Base-by-base conservation (phyloP, 352 stramenopile species). In the Phytophthora colocasiae region DNA sequence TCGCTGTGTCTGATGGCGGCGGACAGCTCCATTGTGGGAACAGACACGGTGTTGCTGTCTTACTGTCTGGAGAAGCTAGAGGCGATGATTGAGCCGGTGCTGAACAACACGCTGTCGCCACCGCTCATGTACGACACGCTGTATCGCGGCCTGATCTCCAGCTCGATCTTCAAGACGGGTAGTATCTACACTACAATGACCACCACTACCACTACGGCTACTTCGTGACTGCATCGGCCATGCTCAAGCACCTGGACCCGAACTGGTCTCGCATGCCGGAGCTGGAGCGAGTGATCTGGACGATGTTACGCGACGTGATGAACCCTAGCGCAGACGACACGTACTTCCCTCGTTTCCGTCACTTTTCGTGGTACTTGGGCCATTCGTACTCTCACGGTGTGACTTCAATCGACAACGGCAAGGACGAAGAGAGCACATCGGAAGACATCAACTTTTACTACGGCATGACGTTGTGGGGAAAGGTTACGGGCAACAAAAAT, bases 161-260 rank as follows among this genome's bases (percentile, higher is more conserved):
- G 58, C 6, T 58, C 69, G 10, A 76, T 77, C 24, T 87, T 94
- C 57, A 76, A 66, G 8, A 80, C 71, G 14, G 75, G 75, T 4
- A 64, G 81, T 15, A 44, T 80, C 29, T 81, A 87, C 50, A 72
- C 72, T 94, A 94, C 73, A 94, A 94, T 60, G 86, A 94, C 58
- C 82, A 94, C 70, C 81, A 94, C 58, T 94, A 92, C 54, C 86
- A 94, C 65, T 94, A 81, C 58, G 86, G 83, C 8, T 94, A 94
- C 66, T 94, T 76, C 62, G 69, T 94, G 36, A 78, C 69, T 22
- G 78, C 75, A 0, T 84, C 82, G 0, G 86, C 86, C 1, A 92
- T 94, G 19, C 34, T 90, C 0, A 81, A 78, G 50, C 75, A 88
- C 32, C 47, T 92, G 1, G 75, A 94, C 57, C 86, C 83, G 31